Evolutionary conservation across 768 basidiomycete genomes (phyloP), one percentile per base, ranked within the genome.

Genomic region (Russula dissimulans): DNA sequence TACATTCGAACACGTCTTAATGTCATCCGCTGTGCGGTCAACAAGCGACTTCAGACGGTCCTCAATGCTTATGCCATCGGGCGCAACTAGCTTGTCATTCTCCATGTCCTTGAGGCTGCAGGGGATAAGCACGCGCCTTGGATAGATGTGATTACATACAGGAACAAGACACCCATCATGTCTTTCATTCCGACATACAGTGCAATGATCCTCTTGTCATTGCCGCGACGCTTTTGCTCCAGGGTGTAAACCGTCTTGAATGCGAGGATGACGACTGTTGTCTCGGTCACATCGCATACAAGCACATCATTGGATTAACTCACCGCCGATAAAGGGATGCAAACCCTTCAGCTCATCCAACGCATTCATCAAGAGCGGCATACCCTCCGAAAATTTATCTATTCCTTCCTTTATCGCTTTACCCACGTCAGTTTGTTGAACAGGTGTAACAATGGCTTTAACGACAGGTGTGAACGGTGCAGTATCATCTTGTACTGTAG

Each of bases 131-230:
- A 7, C 0, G 7, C 6, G 5, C 7, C 1, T 9, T 10, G 4
- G 14, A 29, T 31, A 14, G 12, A 10, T 4, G 39, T 6, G 5
- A 41, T 4, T 17, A 56, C 62, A 17, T 39, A 63, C 62, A 50
- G 50, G 12, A 63, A 29, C 12, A 63, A 52, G 6, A 47, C 53
- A 14, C 67, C 57, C 75, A 82, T 78, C 72, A 79, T 74, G 44
- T 80, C 73, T 59, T 72, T 74, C 79, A 83, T 83, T 61, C 79
- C 75, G 9, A 77, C 67, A 41, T 78, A 77, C 6, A 83, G 70
- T 4, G 73, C 69, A 2, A 76, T 59, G 7, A 81, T 73, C 60
- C 79, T 80, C 57, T 73, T 75, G 56, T 82, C 77, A 55, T 83
- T 83, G 31, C 80, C 79, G 26, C 77, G 70, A 26, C 80, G 71